Evolutionary conservation across 768 basidiomycete genomes (phyloP), one percentile per base, ranked within the genome.

Genomic region (Trametes coccinea): DNA sequence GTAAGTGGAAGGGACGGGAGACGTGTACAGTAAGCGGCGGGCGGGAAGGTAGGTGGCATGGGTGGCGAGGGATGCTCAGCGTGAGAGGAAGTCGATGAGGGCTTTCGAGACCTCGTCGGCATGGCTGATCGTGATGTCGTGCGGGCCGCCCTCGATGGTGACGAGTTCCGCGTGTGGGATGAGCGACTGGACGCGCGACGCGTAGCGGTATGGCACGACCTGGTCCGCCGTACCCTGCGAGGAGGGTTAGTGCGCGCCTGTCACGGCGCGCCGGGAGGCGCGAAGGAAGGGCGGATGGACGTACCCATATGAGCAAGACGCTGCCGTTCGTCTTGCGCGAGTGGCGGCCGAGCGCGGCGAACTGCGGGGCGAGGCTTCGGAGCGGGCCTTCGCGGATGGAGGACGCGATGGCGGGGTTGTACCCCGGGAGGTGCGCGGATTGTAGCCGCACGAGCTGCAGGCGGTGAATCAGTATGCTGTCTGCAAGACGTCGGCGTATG

Each of bases 361-460:
- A 90, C 3, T 84, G 76, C 1, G 79, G 71, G 0, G 72, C 73
- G 56, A 86, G 82, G 4, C 88, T 87, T 41, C 89, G 84, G 31
- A 91, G 76, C 13, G 90, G 89, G 1, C 89, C 89, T 41, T 88
- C 82, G 37, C 89, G 82, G 29, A 92, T 76, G 3, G 85, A 89
- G 4, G 89, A 90, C 0, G 89, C 89, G n/a, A 92, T 75, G 0
- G 90, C 90, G 22, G 83, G 80, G 64, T 92, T 90, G 70, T 84
- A 92, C 4, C 90, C 84, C 0, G 86, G 82, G 5, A 92, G 79
- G 68, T 90, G 86, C 1, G 90, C 90, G 0, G 88, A 88, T 73
- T 92, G 90, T 11, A 90, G 75, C n/a, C 89, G 82, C 0, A 91
- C 85, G 57, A 92, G 86, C 84, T 89, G 63, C 31, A 46, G 8